Evolutionary conservation across 768 basidiomycete species (phyloP), one percentile per base, ranked within the genome.

Genomic region (Hygrophorus russula): DNA sequence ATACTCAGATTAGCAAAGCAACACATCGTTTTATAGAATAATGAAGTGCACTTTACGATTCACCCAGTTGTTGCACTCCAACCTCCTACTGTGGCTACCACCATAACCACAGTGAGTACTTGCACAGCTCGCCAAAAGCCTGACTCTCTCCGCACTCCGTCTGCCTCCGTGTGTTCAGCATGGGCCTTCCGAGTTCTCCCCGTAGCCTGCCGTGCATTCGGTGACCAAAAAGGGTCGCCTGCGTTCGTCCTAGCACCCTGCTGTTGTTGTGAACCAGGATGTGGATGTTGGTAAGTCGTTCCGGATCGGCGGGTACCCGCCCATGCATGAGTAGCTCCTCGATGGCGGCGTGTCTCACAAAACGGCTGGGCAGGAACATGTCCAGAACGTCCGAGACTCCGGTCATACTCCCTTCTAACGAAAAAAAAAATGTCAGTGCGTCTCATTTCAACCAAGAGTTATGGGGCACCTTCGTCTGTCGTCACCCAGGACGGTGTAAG

Each of bases 371-470:
- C 18, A 30, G 18, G 33, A n/a, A 42, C n/a, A 44, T 17, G 41
- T 40, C 49, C 48, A 24, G 45, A 31, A n/a, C 64, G 61, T 14
- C 61, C 57, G 29, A 69, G 55, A 18, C 58, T 64, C 9, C 68
- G 63, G 46, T 73, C 71, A 50, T 71, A 73, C 4, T 68, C 59
- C 34, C 69, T 65, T 35, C 70, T 71, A 29, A n/a, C 27, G 33
- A 37, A n/a, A 6, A 36, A 12, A 15, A 34, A 19, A 29, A 14
- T 17, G 10, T 15, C 33, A 5, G 20, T 33, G 33, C 32, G 33
- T 44, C 9, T 3, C 19, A 2, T 14, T 3, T 13, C 17, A 2
- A 3, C 13, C 18, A 19, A 8, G 3, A 32, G 8, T 15, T 10
- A 8, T 14, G 6, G 12, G 8, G 15, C 37, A 53, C 70, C 70